These are phyloP conservation scores for Prunella vulgaris DNA, from an alignment of 257 asterid genomes.

Conservation along the genomic window DNA sequence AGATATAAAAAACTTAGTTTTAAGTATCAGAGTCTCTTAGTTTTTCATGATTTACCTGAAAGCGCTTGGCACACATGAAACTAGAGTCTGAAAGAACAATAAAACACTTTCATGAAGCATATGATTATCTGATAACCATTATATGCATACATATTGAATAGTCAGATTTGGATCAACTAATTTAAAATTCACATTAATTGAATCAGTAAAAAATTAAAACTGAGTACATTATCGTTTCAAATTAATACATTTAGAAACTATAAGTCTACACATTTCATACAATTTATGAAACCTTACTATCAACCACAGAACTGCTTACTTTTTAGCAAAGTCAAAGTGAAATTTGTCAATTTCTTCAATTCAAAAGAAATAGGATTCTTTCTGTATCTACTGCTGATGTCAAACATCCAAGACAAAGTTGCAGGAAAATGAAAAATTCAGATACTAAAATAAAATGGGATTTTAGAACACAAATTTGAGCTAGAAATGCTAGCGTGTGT, in stretches of 20 bases:
- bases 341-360: background rate
- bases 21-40: background rate
- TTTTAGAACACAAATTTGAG: background rate
- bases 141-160: background rate
- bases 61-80: background rate
- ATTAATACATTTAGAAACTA: background rate
- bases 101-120: background rate
- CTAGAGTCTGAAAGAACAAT: background rate
- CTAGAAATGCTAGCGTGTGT: background rate
- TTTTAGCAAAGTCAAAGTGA: background rate
- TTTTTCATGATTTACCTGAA: background rate
- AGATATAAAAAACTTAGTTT: background rate
- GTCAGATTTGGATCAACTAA: background rate
- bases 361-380: conserved; percentile 1
- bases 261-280: background rate
- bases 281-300: background rate
- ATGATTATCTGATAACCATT: background rate
- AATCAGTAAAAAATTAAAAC: background rate
- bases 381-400: background rate
- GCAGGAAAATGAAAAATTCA: background rate
- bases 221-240: background rate
- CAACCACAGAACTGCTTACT: background rate
- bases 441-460: background rate
- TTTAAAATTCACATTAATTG: background rate
- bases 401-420: background rate